Evolutionary conservation across 2,329 filamentous ascomycete genomes (phyloP).

Genomic region (Penicillium occitanis): DNA sequence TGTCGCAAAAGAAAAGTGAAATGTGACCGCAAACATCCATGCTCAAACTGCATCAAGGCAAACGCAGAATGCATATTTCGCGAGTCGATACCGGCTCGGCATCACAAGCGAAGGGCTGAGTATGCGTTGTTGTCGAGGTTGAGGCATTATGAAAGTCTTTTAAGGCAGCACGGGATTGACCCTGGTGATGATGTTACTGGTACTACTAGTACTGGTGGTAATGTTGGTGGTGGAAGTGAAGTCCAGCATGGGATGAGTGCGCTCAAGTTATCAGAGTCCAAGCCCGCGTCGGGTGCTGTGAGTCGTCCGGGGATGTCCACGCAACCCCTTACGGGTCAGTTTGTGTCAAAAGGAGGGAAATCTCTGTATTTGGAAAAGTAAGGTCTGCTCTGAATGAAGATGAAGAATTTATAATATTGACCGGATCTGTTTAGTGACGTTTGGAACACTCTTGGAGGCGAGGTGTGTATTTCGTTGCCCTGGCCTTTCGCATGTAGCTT

Average conservation of each 20-base stretch:
- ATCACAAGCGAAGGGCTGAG: slow-evolving; percentile 18
- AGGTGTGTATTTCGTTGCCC: background rate
- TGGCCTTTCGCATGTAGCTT: background rate
- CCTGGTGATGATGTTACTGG: slow-evolving; percentile 2
- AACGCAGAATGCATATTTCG: slow-evolving; percentile 63
- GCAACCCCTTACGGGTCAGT: slow-evolving; percentile 14
- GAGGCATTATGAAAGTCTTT: slow-evolving; percentile 17
- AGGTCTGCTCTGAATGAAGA: background rate
- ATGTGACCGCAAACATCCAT: slow-evolving; percentile 51
- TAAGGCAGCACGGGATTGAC: slow-evolving; percentile 16
- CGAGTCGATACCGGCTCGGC: slow-evolving; percentile 14
- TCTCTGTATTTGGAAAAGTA: slow-evolving; percentile 20
- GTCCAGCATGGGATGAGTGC: slow-evolving; percentile 10
- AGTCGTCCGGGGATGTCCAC: background rate
- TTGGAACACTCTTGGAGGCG: slow-evolving; percentile 15
- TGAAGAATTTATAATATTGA: background rate
- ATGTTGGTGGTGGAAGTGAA: background rate
- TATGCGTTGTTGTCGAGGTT: slow-evolving; percentile 13
- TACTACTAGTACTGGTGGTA: background rate
- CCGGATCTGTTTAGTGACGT: background rate
- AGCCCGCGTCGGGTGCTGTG: background rate
- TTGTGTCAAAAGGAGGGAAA: slow-evolving; percentile 17
- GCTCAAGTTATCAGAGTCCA: background rate
- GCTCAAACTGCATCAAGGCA: slow-evolving; percentile 49
- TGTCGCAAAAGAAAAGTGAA: slow-evolving; percentile 49